Conservation (phyloP, 163 green algal species). For the Coccomyxa subellipsoidea region DNA sequence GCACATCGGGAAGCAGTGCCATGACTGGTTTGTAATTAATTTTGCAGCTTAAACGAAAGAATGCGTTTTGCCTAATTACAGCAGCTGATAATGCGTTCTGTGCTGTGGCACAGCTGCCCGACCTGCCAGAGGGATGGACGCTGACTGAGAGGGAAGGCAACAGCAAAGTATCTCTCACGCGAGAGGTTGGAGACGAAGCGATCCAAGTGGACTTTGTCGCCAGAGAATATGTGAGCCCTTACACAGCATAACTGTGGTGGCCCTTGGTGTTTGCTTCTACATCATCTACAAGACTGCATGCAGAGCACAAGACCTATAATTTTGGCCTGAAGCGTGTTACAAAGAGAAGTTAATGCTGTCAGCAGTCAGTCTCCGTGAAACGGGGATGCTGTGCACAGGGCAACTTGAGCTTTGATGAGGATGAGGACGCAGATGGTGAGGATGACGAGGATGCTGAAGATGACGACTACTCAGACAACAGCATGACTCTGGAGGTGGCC, state of each 20-base stretch:
- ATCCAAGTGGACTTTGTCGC: conserved; percentile 1
- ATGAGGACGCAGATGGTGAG: background rate
- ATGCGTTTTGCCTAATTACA: background rate
- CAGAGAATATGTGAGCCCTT: background rate
- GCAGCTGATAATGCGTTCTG: background rate
- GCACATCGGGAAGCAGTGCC: too few relatives aligned
- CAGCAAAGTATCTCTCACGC: conserved; percentile 5
- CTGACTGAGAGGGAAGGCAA: background rate
- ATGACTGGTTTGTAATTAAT: too few relatives aligned
- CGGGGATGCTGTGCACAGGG: background rate
- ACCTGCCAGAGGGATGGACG: background rate
- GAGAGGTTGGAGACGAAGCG: background rate
- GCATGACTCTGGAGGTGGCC: background rate
- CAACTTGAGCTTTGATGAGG: background rate
- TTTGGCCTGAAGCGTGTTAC: background rate
- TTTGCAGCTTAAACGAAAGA: background rate
- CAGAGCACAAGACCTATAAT: background rate
- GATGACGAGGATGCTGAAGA: background rate
- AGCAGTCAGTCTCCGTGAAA: background rate
- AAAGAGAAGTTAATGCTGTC: background rate
- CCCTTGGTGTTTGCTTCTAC: background rate
- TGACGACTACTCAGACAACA: background rate
- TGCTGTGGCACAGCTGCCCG: background rate
- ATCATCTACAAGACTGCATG: too few relatives aligned
- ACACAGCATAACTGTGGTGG: background rate